A percentile compares a stretch with the other conserved stretches of the same genome.
Conservation (phyloP, 2,329 filamentous ascomycete species). For the Colletotrichum melonis region DNA sequence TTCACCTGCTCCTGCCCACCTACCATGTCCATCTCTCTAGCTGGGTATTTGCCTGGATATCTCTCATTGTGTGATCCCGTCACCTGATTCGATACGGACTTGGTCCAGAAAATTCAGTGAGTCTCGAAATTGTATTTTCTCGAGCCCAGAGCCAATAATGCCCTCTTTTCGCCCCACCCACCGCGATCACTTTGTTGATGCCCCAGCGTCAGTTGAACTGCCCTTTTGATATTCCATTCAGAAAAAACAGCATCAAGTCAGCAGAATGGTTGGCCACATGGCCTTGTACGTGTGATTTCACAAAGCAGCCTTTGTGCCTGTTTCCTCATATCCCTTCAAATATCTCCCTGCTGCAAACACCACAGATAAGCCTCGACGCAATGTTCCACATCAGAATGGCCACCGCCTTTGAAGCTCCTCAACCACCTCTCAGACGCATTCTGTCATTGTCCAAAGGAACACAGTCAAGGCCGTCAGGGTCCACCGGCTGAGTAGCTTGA, state of each 20-base stretch:
- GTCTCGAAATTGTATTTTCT: neutral
- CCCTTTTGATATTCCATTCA: too few relatives aligned
- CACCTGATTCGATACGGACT: neutral
- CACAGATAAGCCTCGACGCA: neutral
- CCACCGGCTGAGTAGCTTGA: neutral
- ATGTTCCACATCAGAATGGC: neutral
- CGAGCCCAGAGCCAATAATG: neutral
- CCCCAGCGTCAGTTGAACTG: too few relatives aligned
- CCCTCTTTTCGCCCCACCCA: neutral
- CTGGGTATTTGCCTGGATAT: neutral
- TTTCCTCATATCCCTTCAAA: neutral
- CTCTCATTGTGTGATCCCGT: neutral
- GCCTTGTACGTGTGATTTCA: rapidly evolving
- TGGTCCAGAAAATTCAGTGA: too few relatives aligned
- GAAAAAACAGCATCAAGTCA: neutral
- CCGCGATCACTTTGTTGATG: neutral
- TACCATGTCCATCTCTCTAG: neutral
- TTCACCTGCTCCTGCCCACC: neutral
- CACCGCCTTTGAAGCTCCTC: neutral
- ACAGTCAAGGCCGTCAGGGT: neutral
- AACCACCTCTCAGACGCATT: too few relatives aligned
- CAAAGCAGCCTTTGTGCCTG: neutral
- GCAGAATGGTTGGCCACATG: neutral
- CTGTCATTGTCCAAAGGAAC: neutral
- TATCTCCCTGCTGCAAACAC: neutral